Evolutionary conservation across 192 early-diverging fungal species (phyloP).

Genomic region (Gonapodya prolifera): DNA sequence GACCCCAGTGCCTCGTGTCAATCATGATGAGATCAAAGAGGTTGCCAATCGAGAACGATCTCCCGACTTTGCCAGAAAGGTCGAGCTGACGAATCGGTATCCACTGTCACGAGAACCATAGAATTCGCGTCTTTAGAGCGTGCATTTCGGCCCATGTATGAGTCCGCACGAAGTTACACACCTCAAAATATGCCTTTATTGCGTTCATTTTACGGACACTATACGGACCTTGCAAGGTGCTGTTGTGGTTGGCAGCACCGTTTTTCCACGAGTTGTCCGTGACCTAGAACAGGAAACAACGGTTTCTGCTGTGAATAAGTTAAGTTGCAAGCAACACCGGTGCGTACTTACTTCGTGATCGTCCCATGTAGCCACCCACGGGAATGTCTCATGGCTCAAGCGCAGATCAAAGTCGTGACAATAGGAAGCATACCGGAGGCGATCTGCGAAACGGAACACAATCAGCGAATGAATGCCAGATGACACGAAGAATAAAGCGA

Average conservation of each 20-base stretch:
- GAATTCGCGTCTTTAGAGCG: too few relatives aligned
- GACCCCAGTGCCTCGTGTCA: background rate
- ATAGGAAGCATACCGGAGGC: background rate
- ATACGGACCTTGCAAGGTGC: background rate
- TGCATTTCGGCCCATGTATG: too few relatives aligned
- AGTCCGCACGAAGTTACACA: background rate
- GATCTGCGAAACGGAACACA: background rate
- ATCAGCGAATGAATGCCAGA: background rate
- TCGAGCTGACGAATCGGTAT: background rate
- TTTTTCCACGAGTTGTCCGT: background rate
- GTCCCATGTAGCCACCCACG: background rate
- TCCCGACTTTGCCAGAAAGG: background rate
- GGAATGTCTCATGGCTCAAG: background rate
- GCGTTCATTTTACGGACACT: background rate
- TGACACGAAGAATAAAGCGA: background rate
- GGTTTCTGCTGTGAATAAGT: background rate
- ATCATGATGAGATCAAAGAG: background rate
- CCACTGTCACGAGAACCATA: background rate
- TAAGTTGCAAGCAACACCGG: background rate
- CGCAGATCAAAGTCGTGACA: background rate
- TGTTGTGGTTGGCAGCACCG: background rate
- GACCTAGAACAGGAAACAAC: background rate
- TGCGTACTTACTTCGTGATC: background rate
- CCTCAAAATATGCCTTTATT: background rate
- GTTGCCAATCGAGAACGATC: background rate